Evolutionary conservation across 2,329 filamentous ascomycete genomes (phyloP), one percentile per base, ranked within the genome.

Genomic region (Fusarium robinianum): DNA sequence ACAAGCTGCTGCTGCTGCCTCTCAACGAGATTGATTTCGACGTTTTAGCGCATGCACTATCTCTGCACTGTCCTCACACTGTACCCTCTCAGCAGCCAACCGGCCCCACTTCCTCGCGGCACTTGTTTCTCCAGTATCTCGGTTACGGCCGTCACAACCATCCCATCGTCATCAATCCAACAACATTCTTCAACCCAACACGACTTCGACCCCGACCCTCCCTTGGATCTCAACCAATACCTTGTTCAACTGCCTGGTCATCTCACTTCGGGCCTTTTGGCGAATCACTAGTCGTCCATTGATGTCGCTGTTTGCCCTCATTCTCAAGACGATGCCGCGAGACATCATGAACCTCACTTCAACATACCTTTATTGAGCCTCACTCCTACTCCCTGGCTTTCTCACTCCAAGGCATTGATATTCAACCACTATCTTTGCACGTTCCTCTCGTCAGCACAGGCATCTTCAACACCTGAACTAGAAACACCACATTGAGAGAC

Each of bases 81-180:
- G 24, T 11, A 8, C 33, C 23, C 14, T n/a, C n/a, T n/a, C n/a
- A n/a, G n/a, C n/a, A n/a, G 29, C 27, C 21, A 51, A 46, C 46
- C 46, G 14, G 54, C 48, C 36, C 55, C 57, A 54, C 44, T 39
- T 25, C 9, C 37, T 30, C 42, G 53, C 53, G 52, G 57, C 57
- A 60, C 34, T 60, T 50, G 49, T 58, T 50, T 56, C 46, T 56
- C 49, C 42, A 60, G 47, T 32, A 57, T 54, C 41, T 60, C 57
- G 48, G 54, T 49, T 60, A 26, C 36, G 41, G 41, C 42, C 31
- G 30, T 53, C 41, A 45, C 29, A 33, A 32, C 36, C 53, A 19
- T 22, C 49, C 30, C 35, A 23, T 47, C 55, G 40, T 46, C 29
- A 34, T 46, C 46, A 46, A 51, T 50, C 32, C 48, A 52, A 38